These are phyloP conservation scores for Cytospora leucostoma DNA, from an alignment of 2,329 filamentous ascomycete species.

Conservation along the genomic window DNA sequence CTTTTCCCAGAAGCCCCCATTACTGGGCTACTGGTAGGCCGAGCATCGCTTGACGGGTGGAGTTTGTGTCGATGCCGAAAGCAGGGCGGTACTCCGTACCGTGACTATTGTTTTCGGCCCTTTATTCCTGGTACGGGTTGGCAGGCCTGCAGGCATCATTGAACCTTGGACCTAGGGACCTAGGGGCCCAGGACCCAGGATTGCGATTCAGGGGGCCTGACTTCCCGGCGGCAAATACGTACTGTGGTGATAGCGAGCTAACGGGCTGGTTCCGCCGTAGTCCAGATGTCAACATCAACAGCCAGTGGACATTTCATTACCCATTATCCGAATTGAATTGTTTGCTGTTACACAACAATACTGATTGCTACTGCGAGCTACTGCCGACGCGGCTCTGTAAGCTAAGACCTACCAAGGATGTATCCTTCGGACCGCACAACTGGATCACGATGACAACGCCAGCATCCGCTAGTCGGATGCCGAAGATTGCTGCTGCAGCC, in stretches of 20 bases:
- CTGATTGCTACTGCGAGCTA: background rate
- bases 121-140: slow-evolving; percentile 13
- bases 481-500: slow-evolving; percentile 12
- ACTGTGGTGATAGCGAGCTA: background rate
- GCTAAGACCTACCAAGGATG: background rate
- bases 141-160: slow-evolving; percentile 26
- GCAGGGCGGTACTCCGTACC: slow-evolving; percentile 17
- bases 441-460: slow-evolving; percentile 5
- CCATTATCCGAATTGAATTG: slow-evolving; percentile 22
- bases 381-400: no score
- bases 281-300: background rate
- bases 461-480: slow-evolving; percentile 19
- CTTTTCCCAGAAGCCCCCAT: no score
- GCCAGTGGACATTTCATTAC: slow-evolving; percentile 14
- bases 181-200: background rate
- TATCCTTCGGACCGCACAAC: slow-evolving; percentile 1
- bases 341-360: slow-evolving; percentile 15
- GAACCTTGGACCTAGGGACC: slow-evolving; percentile 6
- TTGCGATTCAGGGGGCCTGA: background rate
- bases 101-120: slow-evolving; percentile 27
- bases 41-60: slow-evolving; percentile 19
- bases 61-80: slow-evolving; percentile 16
- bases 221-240: background rate
- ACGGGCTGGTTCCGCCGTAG: background rate
- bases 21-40: slow-evolving; percentile 13